Evolutionary conservation across 352 stramenopile genomes (phyloP), one percentile per base, ranked within the genome.

Genomic region (Phytophthora sp.): DNA sequence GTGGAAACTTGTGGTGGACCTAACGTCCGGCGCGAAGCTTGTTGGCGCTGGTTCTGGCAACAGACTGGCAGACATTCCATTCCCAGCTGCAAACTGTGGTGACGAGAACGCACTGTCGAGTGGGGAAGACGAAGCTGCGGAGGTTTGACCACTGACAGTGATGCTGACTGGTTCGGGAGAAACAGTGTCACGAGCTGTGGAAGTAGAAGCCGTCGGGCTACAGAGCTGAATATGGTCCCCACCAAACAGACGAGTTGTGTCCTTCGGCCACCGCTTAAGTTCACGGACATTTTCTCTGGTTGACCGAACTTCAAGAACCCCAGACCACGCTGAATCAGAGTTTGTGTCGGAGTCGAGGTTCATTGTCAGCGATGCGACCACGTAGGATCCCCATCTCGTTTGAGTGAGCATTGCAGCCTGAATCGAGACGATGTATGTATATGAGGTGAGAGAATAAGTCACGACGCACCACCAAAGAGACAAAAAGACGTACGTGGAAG

Each of bases 381-480:
- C 57, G 34, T 74, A 79, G 13, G 79, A 77, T 4, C 78, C 80
- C 83, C 83, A 92, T 43, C 75, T 49, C 3, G 83, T 90, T 57
- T 90, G 82, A n/a, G 78, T 77, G 30, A 92, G 41, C 39, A 84
- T 74, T 23, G 69, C 75, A 26, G 88, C 72, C 82, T 91, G 58
- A 43, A 49, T 12, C 9, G 37, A 15, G 11, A 15, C 9, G 23
- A 17, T 44, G 18, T 3, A n/a, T n/a, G n/a, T n/a, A 26, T 52
- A 50, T 12, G n/a, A 20, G 28, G 20, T 34, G 7, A 27, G 17
- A 20, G 27, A 4, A 17, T 45, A 11, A 17, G 57, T 64, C n/a
- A n/a, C n/a, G n/a, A n/a, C n/a, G n/a, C n/a, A n/a, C 27, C n/a
- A 20, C 7, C 7, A 41, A 35, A 10, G 30, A 23, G 13, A 39